phyloP scores from a whole-genome alignment of 345 rosid species.

The Carallia brachiata region DNA sequence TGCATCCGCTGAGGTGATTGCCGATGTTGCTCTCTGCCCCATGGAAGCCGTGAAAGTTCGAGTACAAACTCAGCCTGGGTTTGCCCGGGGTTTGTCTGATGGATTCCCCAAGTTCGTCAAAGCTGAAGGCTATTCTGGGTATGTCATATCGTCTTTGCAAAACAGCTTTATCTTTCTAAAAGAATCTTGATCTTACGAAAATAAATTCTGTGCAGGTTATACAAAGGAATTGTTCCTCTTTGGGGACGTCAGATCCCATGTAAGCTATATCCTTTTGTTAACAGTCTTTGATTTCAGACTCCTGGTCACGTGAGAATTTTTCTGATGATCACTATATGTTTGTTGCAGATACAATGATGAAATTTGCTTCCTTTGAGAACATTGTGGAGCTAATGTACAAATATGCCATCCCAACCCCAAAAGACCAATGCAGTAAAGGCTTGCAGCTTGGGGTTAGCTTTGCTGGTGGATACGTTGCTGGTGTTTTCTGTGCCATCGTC shows the following conservation, averaged over 20 bases:
- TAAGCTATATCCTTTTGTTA: constrained; percentile 34
- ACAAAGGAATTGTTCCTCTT: constrained; percentile 83
- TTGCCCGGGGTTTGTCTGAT: constrained; percentile 86
- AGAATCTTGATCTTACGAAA: too few relatives aligned
- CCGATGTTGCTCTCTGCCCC: constrained; percentile 92
- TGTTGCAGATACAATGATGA: constrained; percentile 92
- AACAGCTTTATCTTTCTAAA: neutral
- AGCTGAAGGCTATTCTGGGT: constrained; percentile 76
- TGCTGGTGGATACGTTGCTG: constrained; percentile 91
- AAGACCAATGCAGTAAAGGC: constrained; percentile 69
- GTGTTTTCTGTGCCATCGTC: constrained; percentile 79
- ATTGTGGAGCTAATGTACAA: constrained; percentile 86
- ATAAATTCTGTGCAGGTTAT: constrained; percentile 48
- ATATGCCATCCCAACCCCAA: constrained; percentile 70
- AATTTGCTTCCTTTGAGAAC: constrained; percentile 87
- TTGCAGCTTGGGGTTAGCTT: constrained; percentile 92
- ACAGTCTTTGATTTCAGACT: neutral
- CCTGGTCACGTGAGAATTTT: neutral
- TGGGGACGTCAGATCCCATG: constrained; percentile 99
- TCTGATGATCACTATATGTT: neutral
- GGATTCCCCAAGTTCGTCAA: constrained; percentile 82
- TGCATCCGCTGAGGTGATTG: constrained; percentile 87
- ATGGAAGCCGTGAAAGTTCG: constrained; percentile 96
- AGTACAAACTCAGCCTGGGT: constrained; percentile 95
- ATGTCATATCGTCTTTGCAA: constrained; percentile 7